Base-by-base conservation (phyloP, 176 grass and related monocot species). In the Juncus inflexus region DNA sequence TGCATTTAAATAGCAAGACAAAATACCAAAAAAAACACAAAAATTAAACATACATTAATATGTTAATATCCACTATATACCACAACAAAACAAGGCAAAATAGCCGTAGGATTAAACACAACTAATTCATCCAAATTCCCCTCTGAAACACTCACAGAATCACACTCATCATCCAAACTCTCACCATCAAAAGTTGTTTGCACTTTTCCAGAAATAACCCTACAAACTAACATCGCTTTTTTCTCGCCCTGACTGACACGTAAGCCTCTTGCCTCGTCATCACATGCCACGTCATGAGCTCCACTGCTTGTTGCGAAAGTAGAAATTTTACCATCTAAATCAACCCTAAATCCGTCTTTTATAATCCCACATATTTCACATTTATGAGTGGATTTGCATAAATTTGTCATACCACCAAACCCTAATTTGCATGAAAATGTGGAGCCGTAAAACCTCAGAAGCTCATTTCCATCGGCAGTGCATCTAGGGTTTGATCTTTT, bases 11-110 rank as follows among this genome's bases (percentile, higher is more conserved):
- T 9, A 47, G 43, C 9, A 47, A 47, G 9, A 0, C 43, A 47
- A 47, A 47, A 47, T 47, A 6, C 43, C 43, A 47, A 47, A 47
- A 47, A 6, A 6, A 5, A 47, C 43, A 47, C 43, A 47, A 47
- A 47, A 9, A 9, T 6, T 6, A 47, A 6, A 6, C 43, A 47
- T 47, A 47, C 43, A 47, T 47, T 47, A 47, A 47, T 28, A 28
- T 16, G 11, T 64, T 74, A 90, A 50, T 87, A 83, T 74, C 68
- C 73, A 83, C 78, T 78, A 74, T 90, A 83, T 56, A 90, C 80
- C 62, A 99, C 89, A 61, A 85, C 72, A 84, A 99, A 99, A 79
- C 95, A 99, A 52, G 86, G 86, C 12, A 90, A 42, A 35, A 99
- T 87, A 13, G 89, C 95, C 76, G 68, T 80, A 53, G 89, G 66